phyloP scores from a whole-genome alignment of 176 grass and related monocot genomes.

The Zizania latifolia region DNA sequence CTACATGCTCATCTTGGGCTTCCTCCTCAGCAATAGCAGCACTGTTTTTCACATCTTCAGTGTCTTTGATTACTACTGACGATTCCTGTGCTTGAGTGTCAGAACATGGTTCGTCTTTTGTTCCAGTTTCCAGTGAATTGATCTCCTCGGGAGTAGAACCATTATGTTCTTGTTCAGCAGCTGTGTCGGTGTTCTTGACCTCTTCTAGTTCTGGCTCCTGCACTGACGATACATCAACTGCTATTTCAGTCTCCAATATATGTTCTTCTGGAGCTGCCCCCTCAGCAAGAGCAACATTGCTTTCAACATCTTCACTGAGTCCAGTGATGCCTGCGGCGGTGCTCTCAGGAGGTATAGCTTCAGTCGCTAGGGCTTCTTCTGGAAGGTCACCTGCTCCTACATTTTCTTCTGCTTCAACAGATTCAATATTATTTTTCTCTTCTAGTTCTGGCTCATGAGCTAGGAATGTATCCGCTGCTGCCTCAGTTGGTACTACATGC shows the following conservation, averaged over 20 bases:
- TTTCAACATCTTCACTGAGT: background rate
- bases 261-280: background rate
- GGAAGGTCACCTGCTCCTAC: no score
- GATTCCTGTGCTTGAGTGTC: constrained; percentile 18
- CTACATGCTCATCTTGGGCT: constrained; percentile 17
- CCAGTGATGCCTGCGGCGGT: background rate
- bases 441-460: no score
- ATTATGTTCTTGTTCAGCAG: constrained; percentile 21
- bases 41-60: constrained; percentile 11
- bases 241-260: background rate
- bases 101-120: background rate
- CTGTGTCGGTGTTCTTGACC: constrained; percentile 6
- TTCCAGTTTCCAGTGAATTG: background rate
- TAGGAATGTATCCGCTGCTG: no score
- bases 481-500: no score
- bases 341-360: no score
- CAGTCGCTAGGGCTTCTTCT: no score
- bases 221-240: background rate
- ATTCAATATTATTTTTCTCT: no score
- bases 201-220: constrained; percentile 24
- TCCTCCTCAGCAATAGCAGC: background rate
- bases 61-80: constrained; percentile 17
- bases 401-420: no score
- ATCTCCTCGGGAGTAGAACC: constrained; percentile 3
- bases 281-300: background rate